Base-by-base conservation (phyloP, 2,329 filamentous ascomycete species). In the Davidsoniella virescens region DNA sequence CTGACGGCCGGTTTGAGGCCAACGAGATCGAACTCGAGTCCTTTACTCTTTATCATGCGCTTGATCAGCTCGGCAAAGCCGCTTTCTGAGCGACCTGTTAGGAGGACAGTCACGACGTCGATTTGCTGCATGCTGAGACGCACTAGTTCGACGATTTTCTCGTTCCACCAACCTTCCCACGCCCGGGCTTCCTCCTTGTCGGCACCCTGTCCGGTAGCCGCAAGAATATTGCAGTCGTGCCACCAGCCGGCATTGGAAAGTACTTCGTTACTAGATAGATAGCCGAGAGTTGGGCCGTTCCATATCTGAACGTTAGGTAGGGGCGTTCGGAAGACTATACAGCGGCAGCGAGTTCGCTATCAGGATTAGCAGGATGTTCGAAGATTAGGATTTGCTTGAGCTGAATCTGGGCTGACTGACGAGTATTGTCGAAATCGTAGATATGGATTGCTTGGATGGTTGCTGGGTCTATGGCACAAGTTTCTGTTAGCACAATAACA, bases 101-200 rank as follows among this genome's bases (percentile, higher is more conserved):
- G 71, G 9, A 96, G 75, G 41, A 98, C 81, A 47, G 78, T 86
- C 37, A 96, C 68, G 0, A 84, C 84, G 61, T 93, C 87, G 55
- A 86, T 83, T 61, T 95, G 86, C 60, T 83, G 68, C 70, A 84
- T 84, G 62, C 82, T 88, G 51, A 95, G 69, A 59, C 75, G 72
- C 39, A 93, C 87, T 26, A 96, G 75, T 58, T 87, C 76, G 50
- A 78, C 80, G 53, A 98, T 81, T 58, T 83, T 79, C 61, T 96
- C 90, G 60, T 96, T 96, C 92, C 92, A 98, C 84, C 86, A 95
- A 36, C 87, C 87, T 52, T 84, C 70, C 90, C 90, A 98, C 8
- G 76, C 88, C 20, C 80, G 78, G 40, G 75, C 70, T 63, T 96
- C 88, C 65, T 96, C 92, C 52, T 76, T 76, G 47, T 86, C 85